A percentile compares a stretch with the other conserved stretches of the same genome.
These are phyloP conservation scores for Beta macrorhiza DNA, from an alignment of 179 eudicot species.

Conservation along the genomic window DNA sequence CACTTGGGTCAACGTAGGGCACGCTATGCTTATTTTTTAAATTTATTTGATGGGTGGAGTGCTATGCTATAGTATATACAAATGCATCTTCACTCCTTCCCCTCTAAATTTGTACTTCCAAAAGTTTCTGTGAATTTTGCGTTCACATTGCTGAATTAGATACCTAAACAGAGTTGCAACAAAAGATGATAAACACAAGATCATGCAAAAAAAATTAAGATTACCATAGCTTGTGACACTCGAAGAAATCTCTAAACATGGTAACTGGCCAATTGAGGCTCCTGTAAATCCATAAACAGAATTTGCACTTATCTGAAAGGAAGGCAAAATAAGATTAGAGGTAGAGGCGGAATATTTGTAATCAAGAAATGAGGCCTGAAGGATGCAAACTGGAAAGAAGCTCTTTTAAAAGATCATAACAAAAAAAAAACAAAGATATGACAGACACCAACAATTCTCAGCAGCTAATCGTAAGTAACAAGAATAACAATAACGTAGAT, in stretches of 20 bases:
- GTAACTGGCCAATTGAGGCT: conserved; percentile 93
- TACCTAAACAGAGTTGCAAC: conserved; percentile 7
- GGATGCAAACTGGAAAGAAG: not conserved
- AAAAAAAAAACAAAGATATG: not conserved
- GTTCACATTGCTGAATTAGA: not conserved
- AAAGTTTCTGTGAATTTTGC: not conserved
- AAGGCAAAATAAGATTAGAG: conserved; percentile 18
- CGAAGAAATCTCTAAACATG: conserved; percentile 97
- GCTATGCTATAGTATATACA: not conserved
- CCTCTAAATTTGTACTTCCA: conserved; percentile 3
- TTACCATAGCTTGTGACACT: conserved; percentile 99
- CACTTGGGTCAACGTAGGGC: not conserved
- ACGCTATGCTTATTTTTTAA: not conserved
- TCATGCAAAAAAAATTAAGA: conserved; percentile 17
- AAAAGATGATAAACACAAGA: conserved; percentile 11
- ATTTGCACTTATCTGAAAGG: conserved; percentile 94
- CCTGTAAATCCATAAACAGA: conserved; percentile 99
- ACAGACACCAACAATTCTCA: not conserved
- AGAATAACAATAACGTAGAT: conserved; percentile 11
- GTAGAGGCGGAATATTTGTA: not conserved
- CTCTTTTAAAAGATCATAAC: not conserved
- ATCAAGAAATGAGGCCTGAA: not conserved
- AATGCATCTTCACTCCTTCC: not conserved
- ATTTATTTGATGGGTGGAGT: too few relatives aligned
- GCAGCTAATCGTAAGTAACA: conserved; percentile 2